phyloP scores from a whole-genome alignment of 345 rosid genomes.

The Populus nigra region DNA sequence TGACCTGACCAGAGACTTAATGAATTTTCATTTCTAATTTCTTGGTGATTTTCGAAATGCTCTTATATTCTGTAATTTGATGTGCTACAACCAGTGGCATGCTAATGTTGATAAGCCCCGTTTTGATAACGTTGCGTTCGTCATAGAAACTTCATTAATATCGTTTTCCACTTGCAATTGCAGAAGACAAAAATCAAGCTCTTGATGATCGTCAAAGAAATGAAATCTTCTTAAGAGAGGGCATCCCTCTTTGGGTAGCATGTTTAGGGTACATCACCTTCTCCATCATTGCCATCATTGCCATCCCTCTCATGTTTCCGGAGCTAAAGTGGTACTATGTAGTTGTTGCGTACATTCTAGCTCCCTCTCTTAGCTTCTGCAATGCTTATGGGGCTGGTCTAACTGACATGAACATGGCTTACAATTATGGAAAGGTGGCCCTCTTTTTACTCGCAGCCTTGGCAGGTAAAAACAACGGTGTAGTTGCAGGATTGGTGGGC shows the following conservation, averaged over 20 bases:
- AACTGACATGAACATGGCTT: slow-evolving; percentile 97
- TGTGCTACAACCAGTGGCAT: too few relatives aligned
- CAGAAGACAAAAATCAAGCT: slow-evolving; percentile 24
- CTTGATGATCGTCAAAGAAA: slow-evolving; percentile 43
- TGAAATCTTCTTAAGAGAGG: slow-evolving; percentile 68
- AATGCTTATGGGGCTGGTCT: slow-evolving; percentile 95
- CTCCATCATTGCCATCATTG: slow-evolving; percentile 64
- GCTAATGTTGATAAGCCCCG: neutral
- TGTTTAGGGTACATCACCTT: slow-evolving; percentile 62
- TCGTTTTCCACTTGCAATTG: slow-evolving; percentile 26
- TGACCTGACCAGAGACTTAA: too few relatives aligned
- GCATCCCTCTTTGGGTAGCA: slow-evolving; percentile 78
- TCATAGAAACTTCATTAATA: neutral
- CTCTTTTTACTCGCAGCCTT: slow-evolving; percentile 80
- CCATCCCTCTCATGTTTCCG: slow-evolving; percentile 79
- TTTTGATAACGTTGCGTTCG: neutral
- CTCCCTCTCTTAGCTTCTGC: slow-evolving; percentile 90
- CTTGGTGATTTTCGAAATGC: neutral
- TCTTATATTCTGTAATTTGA: neutral
- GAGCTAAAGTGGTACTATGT: slow-evolving; percentile 87
- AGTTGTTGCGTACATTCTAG: slow-evolving; percentile 76
- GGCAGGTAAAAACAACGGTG: slow-evolving; percentile 60
- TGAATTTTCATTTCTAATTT: neutral
- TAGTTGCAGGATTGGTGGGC: slow-evolving; percentile 82
- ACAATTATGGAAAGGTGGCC: slow-evolving; percentile 87